Base-by-base conservation (phyloP, 495 filamentous ascomycete genomes). In the Parathielavia appendiculata region DNA sequence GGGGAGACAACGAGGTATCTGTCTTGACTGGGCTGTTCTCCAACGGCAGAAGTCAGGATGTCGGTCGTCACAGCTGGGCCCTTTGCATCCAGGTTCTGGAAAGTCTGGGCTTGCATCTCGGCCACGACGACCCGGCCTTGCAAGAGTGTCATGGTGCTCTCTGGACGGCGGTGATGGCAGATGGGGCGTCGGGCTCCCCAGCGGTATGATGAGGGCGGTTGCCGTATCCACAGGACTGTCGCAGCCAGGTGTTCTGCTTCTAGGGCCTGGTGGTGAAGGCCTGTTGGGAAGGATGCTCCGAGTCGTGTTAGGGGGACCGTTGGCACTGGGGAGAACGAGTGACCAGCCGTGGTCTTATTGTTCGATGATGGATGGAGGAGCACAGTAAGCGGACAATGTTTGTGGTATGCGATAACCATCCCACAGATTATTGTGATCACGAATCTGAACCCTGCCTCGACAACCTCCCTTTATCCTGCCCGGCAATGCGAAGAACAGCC, bases 1-100 rank as follows among this genome's bases (percentile, higher is more conserved):
- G 90, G 91, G 10, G 90, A 93, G 43, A 83, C 76, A 41, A 89
- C 74, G 26, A 91, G 77, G 47, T 80, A 73, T 61, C 69, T 63
- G 41, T 58, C 45, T 34, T 13, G 35, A 41, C 22, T 14, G 50
- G n/a, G 51, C 19, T 22, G 52, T 44, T 23, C n/a, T 5, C 4
- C 34, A 10, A 10, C n/a, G 0, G 16, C 23, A 5, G 17, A 40
- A 11, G 59, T 20, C 17, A 58, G 38, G 7, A 47, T 46, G n/a
- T 61, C 57, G 19, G 60, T 59, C 9, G 65, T 26, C 11, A 46
- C 40, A 5, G 44, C 44, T 5, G 51, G 13, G 2, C 16, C 19
- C 41, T 62, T 71, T 13, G 54, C 54, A 19, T 40, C 35, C 40
- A 13, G 51, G 4, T 45, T 9, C 35, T 43, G 34, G 30, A 57